A percentile compares a stretch with the other conserved stretches of the same genome.
These are phyloP conservation scores for Volvariella volvacea DNA, from an alignment of 1,284 basidiomycete genomes.

Conservation along the genomic window DNA sequence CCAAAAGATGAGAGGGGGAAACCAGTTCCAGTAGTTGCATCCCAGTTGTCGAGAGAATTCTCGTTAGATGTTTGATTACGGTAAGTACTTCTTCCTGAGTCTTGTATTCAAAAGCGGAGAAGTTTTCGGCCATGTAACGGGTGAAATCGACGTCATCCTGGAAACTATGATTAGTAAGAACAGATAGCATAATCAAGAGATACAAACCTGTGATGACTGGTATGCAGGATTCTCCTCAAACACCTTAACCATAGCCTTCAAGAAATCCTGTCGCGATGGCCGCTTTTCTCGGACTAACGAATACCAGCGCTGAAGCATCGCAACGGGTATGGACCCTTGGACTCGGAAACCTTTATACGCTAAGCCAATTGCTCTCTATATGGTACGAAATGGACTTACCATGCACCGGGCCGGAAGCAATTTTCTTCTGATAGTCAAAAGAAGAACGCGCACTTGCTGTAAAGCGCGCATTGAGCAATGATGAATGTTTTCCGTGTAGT, in stretches of 20 bases:
- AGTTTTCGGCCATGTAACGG: slow-evolving; percentile 92
- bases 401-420: slow-evolving; percentile 39
- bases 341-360: slow-evolving; percentile 52
- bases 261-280: slow-evolving; percentile 76
- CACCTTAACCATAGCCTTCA: slow-evolving; percentile 75
- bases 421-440: slow-evolving; percentile 76
- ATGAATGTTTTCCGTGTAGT: slow-evolving; percentile 85
- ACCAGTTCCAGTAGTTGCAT: slow-evolving; percentile 70
- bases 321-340: slow-evolving; percentile 46
- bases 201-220: slow-evolving; percentile 39
- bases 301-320: slow-evolving; percentile 88
- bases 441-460: slow-evolving; percentile 73
- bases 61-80: slow-evolving; percentile 77
- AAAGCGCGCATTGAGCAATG: slow-evolving; percentile 83
- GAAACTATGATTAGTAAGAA: not conserved
- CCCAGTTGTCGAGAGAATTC: slow-evolving; percentile 78
- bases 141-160: slow-evolving; percentile 79
- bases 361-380: slow-evolving; percentile 1
- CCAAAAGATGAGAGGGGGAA: slow-evolving; percentile 63
- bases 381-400: slow-evolving; percentile 26
- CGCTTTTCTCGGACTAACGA: slow-evolving; percentile 86
- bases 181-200: not conserved
- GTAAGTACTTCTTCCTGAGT: slow-evolving; percentile 88
- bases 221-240: slow-evolving; percentile 60
- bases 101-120: slow-evolving; percentile 89